A percentile compares a stretch with the other conserved stretches of the same genome.
Conservation (phyloP, 805 yeast genomes). For the Yarrowia sp. region DNA sequence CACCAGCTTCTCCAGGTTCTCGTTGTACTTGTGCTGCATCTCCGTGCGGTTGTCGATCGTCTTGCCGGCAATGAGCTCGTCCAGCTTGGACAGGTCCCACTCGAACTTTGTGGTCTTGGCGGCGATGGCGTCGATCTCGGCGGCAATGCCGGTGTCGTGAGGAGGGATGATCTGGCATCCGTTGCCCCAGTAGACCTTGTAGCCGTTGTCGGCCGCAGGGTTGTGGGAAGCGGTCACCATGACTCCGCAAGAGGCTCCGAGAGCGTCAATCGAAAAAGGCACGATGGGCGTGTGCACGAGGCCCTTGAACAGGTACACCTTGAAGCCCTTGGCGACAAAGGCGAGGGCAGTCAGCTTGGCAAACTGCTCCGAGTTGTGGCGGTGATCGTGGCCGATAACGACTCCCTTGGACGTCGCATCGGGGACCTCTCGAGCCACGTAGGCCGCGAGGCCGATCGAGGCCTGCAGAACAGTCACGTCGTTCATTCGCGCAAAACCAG, state of each 20-base stretch:
- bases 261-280: slow-evolving; percentile 74
- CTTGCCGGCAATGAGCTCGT: slow-evolving; percentile 28
- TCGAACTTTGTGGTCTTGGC: slow-evolving; percentile 57
- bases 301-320: slow-evolving; percentile 50
- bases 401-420: slow-evolving; percentile 44
- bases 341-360: slow-evolving; percentile 77
- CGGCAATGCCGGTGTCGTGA: slow-evolving; percentile 72
- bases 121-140: slow-evolving; percentile 57
- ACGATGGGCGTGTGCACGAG: slow-evolving; percentile 84
- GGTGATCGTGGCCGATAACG: slow-evolving; percentile 90
- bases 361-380: slow-evolving; percentile 74
- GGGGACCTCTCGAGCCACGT: slow-evolving; percentile 36
- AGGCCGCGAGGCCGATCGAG: slow-evolving; percentile 48
- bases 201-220: slow-evolving; percentile 70
- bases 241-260: slow-evolving; percentile 63
- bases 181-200: slow-evolving; percentile 87
- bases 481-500: slow-evolving; percentile 88
- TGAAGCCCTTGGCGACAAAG: slow-evolving; percentile 65
- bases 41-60: slow-evolving; percentile 28
- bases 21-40: slow-evolving; percentile 13
- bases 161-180: slow-evolving; percentile 98
- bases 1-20: background rate
- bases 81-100: slow-evolving; percentile 43
- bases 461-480: slow-evolving; percentile 87
- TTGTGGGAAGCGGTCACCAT: slow-evolving; percentile 42